These are phyloP conservation scores for Paraconiothyrium sp. DNA, from an alignment of 2,329 filamentous ascomycete species.

Conservation along the genomic window DNA sequence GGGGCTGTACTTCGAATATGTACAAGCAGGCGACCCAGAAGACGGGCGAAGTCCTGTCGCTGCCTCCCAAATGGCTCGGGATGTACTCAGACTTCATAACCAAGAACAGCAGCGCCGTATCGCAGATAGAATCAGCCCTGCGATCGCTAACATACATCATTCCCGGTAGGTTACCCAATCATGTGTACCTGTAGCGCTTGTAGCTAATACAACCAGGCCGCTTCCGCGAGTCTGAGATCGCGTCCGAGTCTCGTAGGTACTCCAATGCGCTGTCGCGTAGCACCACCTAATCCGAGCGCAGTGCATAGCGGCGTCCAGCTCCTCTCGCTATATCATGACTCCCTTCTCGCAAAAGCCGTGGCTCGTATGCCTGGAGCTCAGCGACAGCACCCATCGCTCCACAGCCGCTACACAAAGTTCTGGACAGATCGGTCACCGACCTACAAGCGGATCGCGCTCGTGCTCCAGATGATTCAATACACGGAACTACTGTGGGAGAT, in stretches of 20 bases:
- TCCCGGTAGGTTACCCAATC: conserved; percentile 66
- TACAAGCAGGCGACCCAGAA: conserved; percentile 51
- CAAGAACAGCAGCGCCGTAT: conserved; percentile 91
- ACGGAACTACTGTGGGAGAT: conserved; percentile 98
- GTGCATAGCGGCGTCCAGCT: conserved; percentile 89
- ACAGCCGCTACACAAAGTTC: conserved; percentile 71
- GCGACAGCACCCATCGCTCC: conserved; percentile 63
- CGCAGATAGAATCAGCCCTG: conserved; percentile 92
- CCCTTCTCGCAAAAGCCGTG: conserved; percentile 75
- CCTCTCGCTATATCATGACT: conserved; percentile 91
- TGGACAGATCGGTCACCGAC: conserved; percentile 70
- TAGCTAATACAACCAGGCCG: conserved; percentile 65
- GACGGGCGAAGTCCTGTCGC: conserved; percentile 61
- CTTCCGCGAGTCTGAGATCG: conserved; percentile 91
- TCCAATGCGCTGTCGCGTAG: conserved; percentile 17
- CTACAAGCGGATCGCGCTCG: conserved; percentile 82
- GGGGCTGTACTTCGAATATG: conserved; percentile 38
- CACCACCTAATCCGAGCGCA: conserved; percentile 41
- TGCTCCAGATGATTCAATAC: conserved; percentile 91
- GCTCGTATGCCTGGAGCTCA: conserved; percentile 64
- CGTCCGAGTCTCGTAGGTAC: conserved; percentile 79
- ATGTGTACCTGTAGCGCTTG: not conserved
- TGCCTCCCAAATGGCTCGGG: conserved; percentile 72
- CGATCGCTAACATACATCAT: conserved; percentile 96
- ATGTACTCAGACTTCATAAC: conserved; percentile 91